A percentile compares a stretch with the other conserved stretches of the same genome.
Conservation (phyloP, 805 yeast genomes). For the Yarrowia divulgata region DNA sequence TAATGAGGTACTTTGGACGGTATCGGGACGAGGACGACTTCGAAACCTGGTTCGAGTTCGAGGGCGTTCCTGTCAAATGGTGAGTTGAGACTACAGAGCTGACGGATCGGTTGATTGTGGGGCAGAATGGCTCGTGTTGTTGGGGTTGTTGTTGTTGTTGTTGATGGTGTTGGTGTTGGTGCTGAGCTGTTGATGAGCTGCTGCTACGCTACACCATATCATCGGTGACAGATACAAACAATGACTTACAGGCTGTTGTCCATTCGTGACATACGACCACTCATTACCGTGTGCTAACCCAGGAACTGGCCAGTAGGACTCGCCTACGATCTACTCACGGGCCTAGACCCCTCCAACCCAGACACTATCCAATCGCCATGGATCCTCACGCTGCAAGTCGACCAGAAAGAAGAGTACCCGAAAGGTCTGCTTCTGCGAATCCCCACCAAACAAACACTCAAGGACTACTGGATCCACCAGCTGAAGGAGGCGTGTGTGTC, state of each 20-base stretch:
- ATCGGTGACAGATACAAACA: too few species aligned
- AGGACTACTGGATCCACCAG: constrained; percentile 72
- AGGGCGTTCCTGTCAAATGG: constrained; percentile 74
- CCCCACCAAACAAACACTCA: constrained; percentile 50
- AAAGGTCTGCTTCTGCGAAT: constrained; percentile 55
- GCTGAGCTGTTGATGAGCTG: too few species aligned
- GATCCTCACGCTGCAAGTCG: constrained; percentile 57
- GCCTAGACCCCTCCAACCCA: constrained; percentile 50
- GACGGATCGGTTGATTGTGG: too few species aligned
- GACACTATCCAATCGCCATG: constrained; percentile 41
- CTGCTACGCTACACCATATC: too few species aligned
- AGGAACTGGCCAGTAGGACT: constrained; percentile 74
- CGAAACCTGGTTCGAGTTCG: constrained; percentile 72
- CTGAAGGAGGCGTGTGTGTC: constrained; percentile 83
- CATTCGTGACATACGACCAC: neutral
- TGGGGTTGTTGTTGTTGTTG: too few species aligned
- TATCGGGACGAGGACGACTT: constrained; percentile 26
- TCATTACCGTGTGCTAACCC: constrained; percentile 8
- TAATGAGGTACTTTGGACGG: constrained; percentile 23
- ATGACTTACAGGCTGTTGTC: neutral
- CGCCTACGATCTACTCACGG: constrained; percentile 62
- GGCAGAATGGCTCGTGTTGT: too few species aligned
- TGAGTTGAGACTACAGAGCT: constrained; percentile 38
- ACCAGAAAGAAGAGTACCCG: constrained; percentile 58
- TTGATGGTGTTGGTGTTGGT: too few species aligned